phyloP scores from a whole-genome alignment of 495 filamentous ascomycete species.

The Penicillium cinerascens region DNA sequence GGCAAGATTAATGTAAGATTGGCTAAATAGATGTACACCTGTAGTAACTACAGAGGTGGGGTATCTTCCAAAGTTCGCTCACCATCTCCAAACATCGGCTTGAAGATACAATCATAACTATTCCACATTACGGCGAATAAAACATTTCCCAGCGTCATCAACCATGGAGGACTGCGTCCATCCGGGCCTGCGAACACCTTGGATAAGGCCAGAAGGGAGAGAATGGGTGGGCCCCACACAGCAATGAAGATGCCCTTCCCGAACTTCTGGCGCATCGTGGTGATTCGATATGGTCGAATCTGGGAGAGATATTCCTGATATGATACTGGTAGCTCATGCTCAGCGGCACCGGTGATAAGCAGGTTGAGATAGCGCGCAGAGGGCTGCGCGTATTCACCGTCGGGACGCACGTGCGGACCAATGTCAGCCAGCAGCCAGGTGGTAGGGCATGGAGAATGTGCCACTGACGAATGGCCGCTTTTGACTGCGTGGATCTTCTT shows the following conservation, averaged over 20 bases:
- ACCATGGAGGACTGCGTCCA: conserved; percentile 66
- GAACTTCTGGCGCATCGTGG: conserved; percentile 59
- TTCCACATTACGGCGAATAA: conserved; percentile 62
- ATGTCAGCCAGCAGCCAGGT: conserved; percentile 10
- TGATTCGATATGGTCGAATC: conserved; percentile 66
- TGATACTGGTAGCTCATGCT: conserved; percentile 70
- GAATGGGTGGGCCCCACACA: conserved; percentile 58
- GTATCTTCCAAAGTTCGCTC: conserved; percentile 62
- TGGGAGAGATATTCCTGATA: conserved; percentile 67
- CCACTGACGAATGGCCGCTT: not conserved
- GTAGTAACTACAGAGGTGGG: conserved; percentile 4
- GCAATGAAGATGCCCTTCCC: conserved; percentile 59
- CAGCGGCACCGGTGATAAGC: conserved; percentile 68
- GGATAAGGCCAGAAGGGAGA: conserved; percentile 44
- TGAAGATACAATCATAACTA: conserved; percentile 69
- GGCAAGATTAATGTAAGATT: not conserved
- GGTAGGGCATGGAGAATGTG: not conserved
- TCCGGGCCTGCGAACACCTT: conserved; percentile 54
- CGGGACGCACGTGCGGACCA: conserved; percentile 46
- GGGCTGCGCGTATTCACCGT: conserved; percentile 70
- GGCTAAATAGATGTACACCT: not conserved
- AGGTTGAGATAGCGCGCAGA: conserved; percentile 78
- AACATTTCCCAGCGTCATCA: conserved; percentile 42
- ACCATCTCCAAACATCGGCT: conserved; percentile 75
- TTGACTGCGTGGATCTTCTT: conserved; percentile 1